Evolutionary conservation across 192 early-diverging fungal genomes (phyloP).

Genomic region (Funneliformis mosseae): DNA sequence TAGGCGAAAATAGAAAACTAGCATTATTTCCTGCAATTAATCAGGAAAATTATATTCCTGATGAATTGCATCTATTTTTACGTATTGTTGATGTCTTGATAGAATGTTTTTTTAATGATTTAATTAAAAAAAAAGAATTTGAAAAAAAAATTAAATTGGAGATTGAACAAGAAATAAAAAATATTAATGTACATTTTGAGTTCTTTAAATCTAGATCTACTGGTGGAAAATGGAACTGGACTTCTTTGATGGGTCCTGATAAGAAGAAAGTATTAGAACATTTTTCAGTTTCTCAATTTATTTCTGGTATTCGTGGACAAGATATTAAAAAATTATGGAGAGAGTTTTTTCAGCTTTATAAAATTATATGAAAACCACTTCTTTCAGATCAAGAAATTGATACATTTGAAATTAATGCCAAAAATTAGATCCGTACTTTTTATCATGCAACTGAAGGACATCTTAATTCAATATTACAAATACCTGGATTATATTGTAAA

Average conservation of each 20-base stretch:
- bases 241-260: neutral
- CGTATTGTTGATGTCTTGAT: neutral
- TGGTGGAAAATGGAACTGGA: neutral
- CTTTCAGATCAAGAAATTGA: neutral
- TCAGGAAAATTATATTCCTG: neutral
- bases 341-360: neutral
- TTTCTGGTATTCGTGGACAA: no score
- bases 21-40: neutral
- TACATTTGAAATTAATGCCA: neutral
- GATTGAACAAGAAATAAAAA: neutral
- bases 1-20: neutral
- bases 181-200: neutral
- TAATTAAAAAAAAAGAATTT: neutral
- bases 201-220: neutral
- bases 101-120: neutral
- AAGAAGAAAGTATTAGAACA: no score
- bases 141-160: neutral
- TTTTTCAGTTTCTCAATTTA: no score
- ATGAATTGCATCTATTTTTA: neutral
- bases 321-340: neutral
- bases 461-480: neutral
- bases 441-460: neutral
- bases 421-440: neutral
- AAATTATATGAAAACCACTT: neutral
- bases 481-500: neutral